A percentile compares a stretch with the other conserved stretches of the same genome.
These are phyloP conservation scores for Crithidia expoeki DNA, from an alignment of 208 protist species.

Conservation along the genomic window DNA sequence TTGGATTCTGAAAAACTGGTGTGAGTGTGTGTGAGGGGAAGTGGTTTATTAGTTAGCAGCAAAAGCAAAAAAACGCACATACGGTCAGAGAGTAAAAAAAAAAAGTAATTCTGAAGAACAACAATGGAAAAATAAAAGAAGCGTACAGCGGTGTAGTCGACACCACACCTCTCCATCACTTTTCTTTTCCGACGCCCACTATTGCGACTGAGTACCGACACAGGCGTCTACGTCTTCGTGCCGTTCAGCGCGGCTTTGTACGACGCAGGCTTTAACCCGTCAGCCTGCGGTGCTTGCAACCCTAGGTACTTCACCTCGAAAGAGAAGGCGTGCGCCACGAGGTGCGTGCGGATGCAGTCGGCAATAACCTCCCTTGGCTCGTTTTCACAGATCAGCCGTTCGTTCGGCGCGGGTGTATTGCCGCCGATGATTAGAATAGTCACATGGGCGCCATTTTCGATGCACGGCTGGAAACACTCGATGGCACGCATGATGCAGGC, in stretches of 20 bases:
- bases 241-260: not conserved
- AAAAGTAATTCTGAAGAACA: too few relatives aligned
- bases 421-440: conserved; percentile 11
- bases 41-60: too few relatives aligned
- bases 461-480: conserved; percentile 17
- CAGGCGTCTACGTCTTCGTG: not conserved
- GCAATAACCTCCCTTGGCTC: conserved; percentile 14
- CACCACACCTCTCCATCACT: too few relatives aligned
- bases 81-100: too few relatives aligned
- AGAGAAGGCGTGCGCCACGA: conserved; percentile 16
- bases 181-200: too few relatives aligned
- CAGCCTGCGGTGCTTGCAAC: not conserved
- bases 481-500: conserved; percentile 8
- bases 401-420: not conserved
- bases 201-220: too few relatives aligned
- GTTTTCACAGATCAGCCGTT: conserved; percentile 14
- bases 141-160: too few relatives aligned
- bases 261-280: not conserved
- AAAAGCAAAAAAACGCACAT: too few relatives aligned
- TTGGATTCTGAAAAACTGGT: too few relatives aligned
- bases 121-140: too few relatives aligned
- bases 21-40: too few relatives aligned
- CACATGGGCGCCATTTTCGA: conserved; percentile 22
- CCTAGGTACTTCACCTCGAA: conserved; percentile 16
- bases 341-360: conserved; percentile 12